Evolutionary conservation across 805 yeast species (phyloP).

Genomic region (Saturnispora mendoncae): DNA sequence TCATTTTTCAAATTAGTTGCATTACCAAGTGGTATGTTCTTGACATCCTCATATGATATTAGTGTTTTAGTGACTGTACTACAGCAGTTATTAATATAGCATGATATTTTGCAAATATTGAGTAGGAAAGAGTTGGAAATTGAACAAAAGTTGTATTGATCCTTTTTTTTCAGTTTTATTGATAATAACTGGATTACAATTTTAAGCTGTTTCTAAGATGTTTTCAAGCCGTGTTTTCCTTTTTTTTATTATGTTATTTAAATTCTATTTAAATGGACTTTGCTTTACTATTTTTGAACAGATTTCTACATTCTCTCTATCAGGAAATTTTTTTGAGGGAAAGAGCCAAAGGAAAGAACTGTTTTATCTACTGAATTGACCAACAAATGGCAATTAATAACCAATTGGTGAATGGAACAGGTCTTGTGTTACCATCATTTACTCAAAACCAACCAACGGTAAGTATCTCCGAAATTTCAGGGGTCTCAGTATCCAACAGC

Average conservation of each 20-base stretch:
- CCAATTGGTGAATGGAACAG: constrained; percentile 7
- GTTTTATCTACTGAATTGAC: background rate
- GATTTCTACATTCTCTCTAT: too few relatives aligned
- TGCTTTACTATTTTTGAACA: too few relatives aligned
- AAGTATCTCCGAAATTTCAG: constrained; percentile 9
- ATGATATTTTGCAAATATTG: constrained; percentile 16
- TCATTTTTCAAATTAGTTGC: constrained; percentile 36
- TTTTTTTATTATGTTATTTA: too few relatives aligned
- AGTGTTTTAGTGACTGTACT: constrained; percentile 27
- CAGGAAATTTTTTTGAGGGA: too few relatives aligned
- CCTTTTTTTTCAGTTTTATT: too few relatives aligned
- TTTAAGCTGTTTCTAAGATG: too few relatives aligned
- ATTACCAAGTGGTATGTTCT: constrained; percentile 36
- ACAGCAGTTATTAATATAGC: constrained; percentile 18
- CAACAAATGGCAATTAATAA: constrained; percentile 8
- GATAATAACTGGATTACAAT: too few relatives aligned
- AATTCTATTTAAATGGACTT: too few relatives aligned
- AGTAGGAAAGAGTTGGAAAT: constrained; percentile 13
- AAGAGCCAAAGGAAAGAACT: background rate
- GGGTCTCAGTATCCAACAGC: constrained; percentile 3
- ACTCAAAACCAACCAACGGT: constrained; percentile 14
- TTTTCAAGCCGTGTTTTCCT: too few relatives aligned
- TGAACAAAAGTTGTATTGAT: too few relatives aligned
- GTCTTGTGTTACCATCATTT: constrained; percentile 15
- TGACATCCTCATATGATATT: constrained; percentile 25